These are phyloP conservation scores for Pontederia paniculata DNA, from an alignment of 176 grass and related monocot species.

Conservation along the genomic window DNA sequence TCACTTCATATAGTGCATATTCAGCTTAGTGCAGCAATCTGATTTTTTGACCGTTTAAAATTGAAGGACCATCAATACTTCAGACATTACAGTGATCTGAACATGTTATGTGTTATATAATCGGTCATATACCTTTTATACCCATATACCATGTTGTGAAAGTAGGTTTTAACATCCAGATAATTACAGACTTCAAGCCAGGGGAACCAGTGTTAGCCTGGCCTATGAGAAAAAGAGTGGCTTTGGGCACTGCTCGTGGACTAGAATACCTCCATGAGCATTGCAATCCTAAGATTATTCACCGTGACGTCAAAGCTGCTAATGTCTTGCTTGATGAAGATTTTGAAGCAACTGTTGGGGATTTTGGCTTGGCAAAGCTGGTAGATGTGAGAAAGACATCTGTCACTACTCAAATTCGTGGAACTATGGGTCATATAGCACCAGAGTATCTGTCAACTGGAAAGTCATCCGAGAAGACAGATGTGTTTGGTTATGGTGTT, in stretches of 20 bases:
- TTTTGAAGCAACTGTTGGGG: constrained; percentile 73
- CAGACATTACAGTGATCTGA: no score
- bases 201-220: constrained; percentile 57
- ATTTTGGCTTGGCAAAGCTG: constrained; percentile 69
- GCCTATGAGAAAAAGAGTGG: constrained; percentile 42
- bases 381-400: constrained; percentile 59
- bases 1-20: no score
- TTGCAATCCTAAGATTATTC: constrained; percentile 85
- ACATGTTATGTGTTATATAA: no score
- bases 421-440: constrained; percentile 86
- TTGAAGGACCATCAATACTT: no score
- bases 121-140: neutral
- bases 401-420: constrained; percentile 52
- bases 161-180: neutral
- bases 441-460: constrained; percentile 80
- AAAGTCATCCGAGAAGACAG: constrained; percentile 78
- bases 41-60: no score
- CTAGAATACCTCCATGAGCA: constrained; percentile 88
- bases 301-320: constrained; percentile 85
- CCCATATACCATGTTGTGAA: constrained; percentile 3
- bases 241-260: constrained; percentile 61
- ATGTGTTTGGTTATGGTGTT: constrained; percentile 82
- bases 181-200: constrained; percentile 42
- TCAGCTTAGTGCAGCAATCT: no score
- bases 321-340: constrained; percentile 67